A percentile compares a stretch with the other conserved stretches of the same genome.
Conservation (phyloP, 768 basidiomycete species). For the Suillus bovinus region DNA sequence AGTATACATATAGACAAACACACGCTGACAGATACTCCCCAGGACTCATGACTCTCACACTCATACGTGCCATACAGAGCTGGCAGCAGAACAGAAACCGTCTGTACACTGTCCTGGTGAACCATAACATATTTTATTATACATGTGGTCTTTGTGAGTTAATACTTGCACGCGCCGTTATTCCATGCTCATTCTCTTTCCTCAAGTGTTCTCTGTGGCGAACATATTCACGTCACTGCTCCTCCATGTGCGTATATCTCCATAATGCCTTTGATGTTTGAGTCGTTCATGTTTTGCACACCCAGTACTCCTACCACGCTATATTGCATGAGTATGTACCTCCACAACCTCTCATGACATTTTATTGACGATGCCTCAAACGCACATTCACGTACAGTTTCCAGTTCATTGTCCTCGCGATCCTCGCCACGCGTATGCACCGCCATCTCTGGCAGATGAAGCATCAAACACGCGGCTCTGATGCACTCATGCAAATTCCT, state of each 20-base stretch:
- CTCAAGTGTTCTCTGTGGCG: neutral
- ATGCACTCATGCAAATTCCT: neutral
- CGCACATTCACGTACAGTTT: neutral
- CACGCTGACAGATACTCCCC: neutral
- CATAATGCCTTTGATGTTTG: neutral
- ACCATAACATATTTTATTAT: neutral
- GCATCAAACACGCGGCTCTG: neutral
- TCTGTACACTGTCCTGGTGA: too few relatives aligned
- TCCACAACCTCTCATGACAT: too few relatives aligned
- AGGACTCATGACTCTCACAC: too few relatives aligned
- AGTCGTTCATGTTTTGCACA: neutral
- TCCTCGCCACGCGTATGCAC: too few relatives aligned
- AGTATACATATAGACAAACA: neutral
- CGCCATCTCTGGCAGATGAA: conserved; percentile 1
- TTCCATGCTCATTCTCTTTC: neutral
- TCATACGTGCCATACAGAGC: too few relatives aligned
- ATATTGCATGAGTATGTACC: neutral
- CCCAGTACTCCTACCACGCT: neutral
- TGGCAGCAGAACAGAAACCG: too few relatives aligned
- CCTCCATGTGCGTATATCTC: too few relatives aligned
- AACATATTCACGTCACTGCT: too few relatives aligned
- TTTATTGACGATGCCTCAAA: neutral
- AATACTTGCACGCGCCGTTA: neutral
- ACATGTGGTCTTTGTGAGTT: neutral
- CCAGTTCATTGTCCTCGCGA: neutral